phyloP scores from a whole-genome alignment of 2,329 filamentous ascomycete genomes.

The Calonectria pseudoturangicola region DNA sequence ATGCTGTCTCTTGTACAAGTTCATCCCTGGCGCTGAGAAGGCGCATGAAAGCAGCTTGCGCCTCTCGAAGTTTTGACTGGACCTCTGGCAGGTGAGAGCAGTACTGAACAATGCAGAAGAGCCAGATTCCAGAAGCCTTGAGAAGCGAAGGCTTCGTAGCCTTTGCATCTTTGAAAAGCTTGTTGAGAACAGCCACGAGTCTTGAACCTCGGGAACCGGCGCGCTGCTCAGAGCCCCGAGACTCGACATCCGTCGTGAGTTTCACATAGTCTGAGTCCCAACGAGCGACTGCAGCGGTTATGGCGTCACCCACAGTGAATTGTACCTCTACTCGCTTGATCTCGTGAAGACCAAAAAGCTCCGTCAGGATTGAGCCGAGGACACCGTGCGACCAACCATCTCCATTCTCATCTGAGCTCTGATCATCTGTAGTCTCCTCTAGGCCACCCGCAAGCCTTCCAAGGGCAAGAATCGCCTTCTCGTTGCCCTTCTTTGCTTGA shows the following conservation, averaged over 20 bases:
- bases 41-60: slow-evolving; percentile 90
- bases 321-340: slow-evolving; percentile 91
- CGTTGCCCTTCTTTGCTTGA: slow-evolving; percentile 86
- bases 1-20: slow-evolving; percentile 95
- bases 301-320: slow-evolving; percentile 91
- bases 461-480: slow-evolving; percentile 86
- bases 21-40: slow-evolving; percentile 93
- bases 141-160: slow-evolving; percentile 91
- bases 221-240: slow-evolving; percentile 58
- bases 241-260: slow-evolving; percentile 84
- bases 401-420: slow-evolving; percentile 24
- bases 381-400: slow-evolving; percentile 60
- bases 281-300: slow-evolving; percentile 84
- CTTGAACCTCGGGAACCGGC: slow-evolving; percentile 64
- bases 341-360: slow-evolving; percentile 86
- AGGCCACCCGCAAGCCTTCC: slow-evolving; percentile 84
- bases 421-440: slow-evolving; percentile 58
- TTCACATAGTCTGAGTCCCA: slow-evolving; percentile 90
- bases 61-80: slow-evolving; percentile 83
- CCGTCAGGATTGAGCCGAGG: slow-evolving; percentile 76
- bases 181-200: slow-evolving; percentile 78
- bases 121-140: slow-evolving; percentile 96
- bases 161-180: slow-evolving; percentile 85
- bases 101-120: slow-evolving; percentile 92
- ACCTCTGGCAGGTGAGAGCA: slow-evolving; percentile 87